A percentile compares a stretch with the other conserved stretches of the same genome.
Evolutionary conservation across 768 basidiomycete species (phyloP).

Genomic region (Fibroporia radiculosa): DNA sequence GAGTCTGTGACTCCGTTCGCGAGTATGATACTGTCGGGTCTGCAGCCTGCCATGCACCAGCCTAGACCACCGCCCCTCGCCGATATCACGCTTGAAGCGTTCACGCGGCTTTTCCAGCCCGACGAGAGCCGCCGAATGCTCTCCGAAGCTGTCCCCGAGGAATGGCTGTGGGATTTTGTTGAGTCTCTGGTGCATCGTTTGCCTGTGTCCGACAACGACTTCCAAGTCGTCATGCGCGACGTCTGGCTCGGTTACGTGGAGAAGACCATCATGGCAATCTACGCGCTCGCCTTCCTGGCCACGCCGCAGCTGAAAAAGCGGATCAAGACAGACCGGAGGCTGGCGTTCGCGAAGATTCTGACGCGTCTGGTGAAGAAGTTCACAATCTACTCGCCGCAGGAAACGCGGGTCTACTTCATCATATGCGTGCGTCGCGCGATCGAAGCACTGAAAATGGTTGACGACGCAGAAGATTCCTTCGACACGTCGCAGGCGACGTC

Average conservation of each 20-base stretch:
- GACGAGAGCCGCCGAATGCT: constrained; percentile 78
- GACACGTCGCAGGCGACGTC: constrained; percentile 53
- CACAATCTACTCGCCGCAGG: constrained; percentile 39
- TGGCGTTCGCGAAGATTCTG: constrained; percentile 67
- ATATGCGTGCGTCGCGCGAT: constrained; percentile 58
- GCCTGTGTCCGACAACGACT: constrained; percentile 74
- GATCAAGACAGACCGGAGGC: constrained; percentile 54
- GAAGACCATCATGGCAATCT: constrained; percentile 74
- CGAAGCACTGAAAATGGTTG: constrained; percentile 73
- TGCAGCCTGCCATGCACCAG: constrained; percentile 28
- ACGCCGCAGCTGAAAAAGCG: constrained; percentile 65
- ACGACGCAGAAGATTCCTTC: constrained; percentile 68
- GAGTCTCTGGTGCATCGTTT: constrained; percentile 71
- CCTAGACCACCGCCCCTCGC: constrained; percentile 51
- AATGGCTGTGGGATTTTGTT: constrained; percentile 55
- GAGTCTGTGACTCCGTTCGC: constrained; percentile 60
- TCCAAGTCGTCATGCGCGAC: constrained; percentile 51
- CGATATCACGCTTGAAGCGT: constrained; percentile 78
- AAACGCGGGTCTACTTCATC: constrained; percentile 44
- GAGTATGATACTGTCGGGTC: constrained; percentile 46
- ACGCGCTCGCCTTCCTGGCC: constrained; percentile 79
- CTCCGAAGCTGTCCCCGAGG: constrained; percentile 48
- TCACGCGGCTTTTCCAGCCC: constrained; percentile 67
- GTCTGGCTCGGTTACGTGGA: constrained; percentile 74
- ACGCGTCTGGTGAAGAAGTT: constrained; percentile 65